A percentile compares a stretch with the other conserved stretches of the same genome.
phyloP scores from a whole-genome alignment of 2,329 filamentous ascomycete genomes.

The Phaeosphaeriaceae sp. region DNA sequence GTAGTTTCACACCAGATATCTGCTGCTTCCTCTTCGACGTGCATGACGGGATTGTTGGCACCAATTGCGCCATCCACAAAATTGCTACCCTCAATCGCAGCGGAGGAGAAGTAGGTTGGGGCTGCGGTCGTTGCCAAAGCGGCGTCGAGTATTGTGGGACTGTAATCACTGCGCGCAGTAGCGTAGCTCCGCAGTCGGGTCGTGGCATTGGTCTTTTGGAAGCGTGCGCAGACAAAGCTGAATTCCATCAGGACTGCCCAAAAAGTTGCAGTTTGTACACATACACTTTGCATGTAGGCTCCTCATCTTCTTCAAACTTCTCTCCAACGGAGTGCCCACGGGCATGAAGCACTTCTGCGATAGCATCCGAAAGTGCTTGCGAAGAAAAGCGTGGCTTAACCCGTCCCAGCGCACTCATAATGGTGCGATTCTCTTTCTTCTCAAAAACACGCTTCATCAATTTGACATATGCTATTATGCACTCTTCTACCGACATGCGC shows the following conservation, averaged over 20 bases:
- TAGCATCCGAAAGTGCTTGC: constrained; percentile 14
- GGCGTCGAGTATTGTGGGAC: constrained; percentile 32
- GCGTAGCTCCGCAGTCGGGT: constrained; percentile 43
- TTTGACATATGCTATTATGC: constrained; percentile 21
- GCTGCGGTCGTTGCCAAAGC: constrained; percentile 41
- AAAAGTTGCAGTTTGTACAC: background rate
- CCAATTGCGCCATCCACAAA: constrained; percentile 52
- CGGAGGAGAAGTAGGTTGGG: constrained; percentile 40
- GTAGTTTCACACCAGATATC: constrained; percentile 18
- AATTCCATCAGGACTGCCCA: background rate
- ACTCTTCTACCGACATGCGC: constrained; percentile 25
- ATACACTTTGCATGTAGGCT: constrained; percentile 17
- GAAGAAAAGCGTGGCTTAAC: constrained; percentile 20
- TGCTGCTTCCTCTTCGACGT: constrained; percentile 47
- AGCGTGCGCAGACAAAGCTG: constrained; percentile 51
- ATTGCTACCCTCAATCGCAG: constrained; percentile 43
- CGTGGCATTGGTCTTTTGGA: constrained; percentile 51
- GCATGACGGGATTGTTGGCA: constrained; percentile 55
- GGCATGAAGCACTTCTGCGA: constrained; percentile 11
- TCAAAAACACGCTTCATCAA: constrained; percentile 14
- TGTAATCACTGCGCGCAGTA: constrained; percentile 11
- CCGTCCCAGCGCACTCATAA: constrained; percentile 2
- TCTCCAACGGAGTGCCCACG: constrained; percentile 4
- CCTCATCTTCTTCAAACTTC: constrained; percentile 10
- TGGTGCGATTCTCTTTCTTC: constrained; percentile 11